A percentile compares a stretch with the other conserved stretches of the same genome.
Evolutionary conservation across 257 asterid genomes (phyloP).

Genomic region (Nicotiana otophora): DNA sequence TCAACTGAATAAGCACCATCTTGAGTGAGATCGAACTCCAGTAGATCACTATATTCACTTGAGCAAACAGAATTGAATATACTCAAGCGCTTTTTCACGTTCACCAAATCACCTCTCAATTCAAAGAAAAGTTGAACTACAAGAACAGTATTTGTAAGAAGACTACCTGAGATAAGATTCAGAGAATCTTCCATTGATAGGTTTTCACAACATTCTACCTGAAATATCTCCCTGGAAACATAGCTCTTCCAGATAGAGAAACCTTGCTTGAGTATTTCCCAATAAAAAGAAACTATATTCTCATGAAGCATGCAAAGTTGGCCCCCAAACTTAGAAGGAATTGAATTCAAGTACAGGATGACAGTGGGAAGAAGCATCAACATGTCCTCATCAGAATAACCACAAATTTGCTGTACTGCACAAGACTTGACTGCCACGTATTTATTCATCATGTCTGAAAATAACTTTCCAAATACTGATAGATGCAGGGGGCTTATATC

Average conservation of each 20-base stretch:
- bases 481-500: slow-evolving; percentile 60
- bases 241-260: slow-evolving; percentile 61
- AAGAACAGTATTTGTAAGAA: slow-evolving; percentile 59
- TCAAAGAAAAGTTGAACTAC: slow-evolving; percentile 39
- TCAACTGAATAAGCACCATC: slow-evolving; percentile 34
- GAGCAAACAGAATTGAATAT: slow-evolving; percentile 63
- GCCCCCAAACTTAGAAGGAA: slow-evolving; percentile 39
- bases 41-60: slow-evolving; percentile 38
- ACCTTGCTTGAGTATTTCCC: slow-evolving; percentile 41
- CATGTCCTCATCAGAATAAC: slow-evolving; percentile 47
- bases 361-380: slow-evolving; percentile 70
- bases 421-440: slow-evolving; percentile 23
- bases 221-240: slow-evolving; percentile 38
- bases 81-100: slow-evolving; percentile 37
- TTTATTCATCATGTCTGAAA: slow-evolving; percentile 39
- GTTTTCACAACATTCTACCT: slow-evolving; percentile 33
- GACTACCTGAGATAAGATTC: slow-evolving; percentile 49
- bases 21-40: slow-evolving; percentile 42
- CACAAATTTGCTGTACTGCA: slow-evolving; percentile 25
- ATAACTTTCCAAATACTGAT: slow-evolving; percentile 53
- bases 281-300: slow-evolving; percentile 38
- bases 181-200: slow-evolving; percentile 42
- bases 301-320: slow-evolving; percentile 31
- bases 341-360: slow-evolving; percentile 41
- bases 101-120: slow-evolving; percentile 33